Evolutionary conservation across 179 eudicot genomes (phyloP), one percentile per base, ranked within the genome.

Genomic region (Monotropa hypopitys): DNA sequence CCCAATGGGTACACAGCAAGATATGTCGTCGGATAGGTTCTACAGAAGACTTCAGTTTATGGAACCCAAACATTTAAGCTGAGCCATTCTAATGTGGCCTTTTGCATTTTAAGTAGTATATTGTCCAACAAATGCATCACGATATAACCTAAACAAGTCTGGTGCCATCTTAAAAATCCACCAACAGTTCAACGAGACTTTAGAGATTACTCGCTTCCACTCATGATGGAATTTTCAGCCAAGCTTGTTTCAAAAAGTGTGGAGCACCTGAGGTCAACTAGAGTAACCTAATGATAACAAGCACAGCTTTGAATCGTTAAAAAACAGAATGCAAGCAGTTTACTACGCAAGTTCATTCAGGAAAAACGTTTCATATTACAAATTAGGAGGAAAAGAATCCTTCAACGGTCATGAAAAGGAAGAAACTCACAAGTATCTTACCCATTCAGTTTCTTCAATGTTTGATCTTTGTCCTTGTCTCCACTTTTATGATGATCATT

Each of bases 401-500:
- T 26, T 18, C 42, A 71, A 15, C 28, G 15, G 20, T 47, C 7
- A 16, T 32, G 40, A 30, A 49, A 71, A 71, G 12, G 28, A 30
- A 47, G 54, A 13, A 50, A 51, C 59, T 30, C 7, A 28, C 23
- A 16, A 59, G 53, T 26, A 72, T 78, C 81, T 77, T 85, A 94
- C 98, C 94, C 85, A 51, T 85, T 87, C 76, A 54, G 76, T 74
- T 82, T 86, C 71, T 84, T 85, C 13, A 73, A 46, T 6, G 76
- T 82, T 16, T 84, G 87, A 66, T 88, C 87, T 66, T 65, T 86
- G 81, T 83, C 86, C 71, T 84, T 77, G 43, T 78, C 86, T 76
- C 80, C 76, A 82, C 81, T 83, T 76, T 80, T 84, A 78, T 81
- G 86, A 78, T 79, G 79, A 79, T 73, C 83, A 82, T 75, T 81